These are phyloP conservation scores for Vinca minor DNA, from an alignment of 257 asterid species.

Conservation along the genomic window DNA sequence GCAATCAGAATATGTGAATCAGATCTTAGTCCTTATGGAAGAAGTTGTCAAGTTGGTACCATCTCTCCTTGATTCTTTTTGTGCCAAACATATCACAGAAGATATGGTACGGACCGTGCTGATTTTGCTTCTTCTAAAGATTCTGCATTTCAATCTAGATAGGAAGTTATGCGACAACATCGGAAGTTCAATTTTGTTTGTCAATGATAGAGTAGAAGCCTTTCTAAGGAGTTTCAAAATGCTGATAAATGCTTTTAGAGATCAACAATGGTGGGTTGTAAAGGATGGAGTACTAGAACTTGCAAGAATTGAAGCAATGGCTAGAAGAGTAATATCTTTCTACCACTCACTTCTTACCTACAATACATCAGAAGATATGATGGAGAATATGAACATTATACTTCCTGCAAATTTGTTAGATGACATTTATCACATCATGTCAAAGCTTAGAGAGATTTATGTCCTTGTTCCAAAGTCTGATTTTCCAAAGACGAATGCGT, in stretches of 20 bases:
- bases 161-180: neutral
- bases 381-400: neutral
- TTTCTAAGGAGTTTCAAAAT: neutral
- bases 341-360: neutral
- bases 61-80: neutral
- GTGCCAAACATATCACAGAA: neutral
- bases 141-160: neutral
- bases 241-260: neutral
- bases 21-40: neutral
- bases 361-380: neutral
- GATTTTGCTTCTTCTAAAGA: neutral
- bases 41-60: neutral
- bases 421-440: neutral
- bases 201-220: neutral
- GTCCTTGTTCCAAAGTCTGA: neutral
- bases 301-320: neutral
- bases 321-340: neutral
- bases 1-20: neutral
- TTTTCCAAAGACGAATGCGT: constrained; percentile 14
- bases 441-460: neutral
- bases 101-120: neutral
- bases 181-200: neutral
- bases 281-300: neutral
- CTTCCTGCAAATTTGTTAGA: neutral
- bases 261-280: neutral